These are phyloP conservation scores for Lipomyces yamadae DNA, from an alignment of 805 yeast genomes.

Conservation along the genomic window DNA sequence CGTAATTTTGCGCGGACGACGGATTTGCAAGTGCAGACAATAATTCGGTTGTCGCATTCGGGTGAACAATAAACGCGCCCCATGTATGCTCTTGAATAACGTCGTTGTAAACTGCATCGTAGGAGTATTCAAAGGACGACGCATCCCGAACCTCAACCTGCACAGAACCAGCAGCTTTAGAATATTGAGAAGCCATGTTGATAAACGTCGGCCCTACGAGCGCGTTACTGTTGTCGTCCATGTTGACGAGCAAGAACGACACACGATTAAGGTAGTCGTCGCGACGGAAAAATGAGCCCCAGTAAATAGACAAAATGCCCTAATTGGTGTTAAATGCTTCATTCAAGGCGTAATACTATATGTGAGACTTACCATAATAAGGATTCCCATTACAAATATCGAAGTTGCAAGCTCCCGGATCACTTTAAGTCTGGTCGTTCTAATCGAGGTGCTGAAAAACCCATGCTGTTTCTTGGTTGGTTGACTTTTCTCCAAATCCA, in stretches of 20 bases:
- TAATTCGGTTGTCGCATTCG: slow-evolving; percentile 56
- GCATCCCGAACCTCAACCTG: slow-evolving; percentile 42
- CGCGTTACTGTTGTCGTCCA: slow-evolving; percentile 44
- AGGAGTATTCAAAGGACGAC: slow-evolving; percentile 42
- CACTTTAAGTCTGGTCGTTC: slow-evolving; percentile 11
- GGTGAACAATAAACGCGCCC: slow-evolving; percentile 62
- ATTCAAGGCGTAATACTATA: not conserved
- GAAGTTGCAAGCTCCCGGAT: not conserved
- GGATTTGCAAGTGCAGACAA: slow-evolving; percentile 51
- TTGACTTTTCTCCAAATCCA: not conserved
- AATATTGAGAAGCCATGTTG: slow-evolving; percentile 26
- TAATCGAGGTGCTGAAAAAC: slow-evolving; percentile 19
- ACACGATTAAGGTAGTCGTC: slow-evolving; percentile 45
- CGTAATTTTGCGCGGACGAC: slow-evolving; percentile 40
- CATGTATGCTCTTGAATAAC: slow-evolving; percentile 66
- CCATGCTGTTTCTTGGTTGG: slow-evolving; percentile 21
- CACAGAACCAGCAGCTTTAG: slow-evolving; percentile 43
- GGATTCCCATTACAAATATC: slow-evolving; percentile 17
- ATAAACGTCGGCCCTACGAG: slow-evolving; percentile 45
- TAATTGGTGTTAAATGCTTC: not conserved
- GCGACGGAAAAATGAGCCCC: slow-evolving; percentile 55
- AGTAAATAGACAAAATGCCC: slow-evolving; percentile 52
- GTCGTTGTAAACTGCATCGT: slow-evolving; percentile 50
- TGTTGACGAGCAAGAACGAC: slow-evolving; percentile 50
- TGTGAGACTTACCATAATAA: slow-evolving; percentile 17